A percentile compares a stretch with the other conserved stretches of the same genome.
These are phyloP conservation scores for Citrus medica DNA, from an alignment of 345 rosid species.

Conservation along the genomic window DNA sequence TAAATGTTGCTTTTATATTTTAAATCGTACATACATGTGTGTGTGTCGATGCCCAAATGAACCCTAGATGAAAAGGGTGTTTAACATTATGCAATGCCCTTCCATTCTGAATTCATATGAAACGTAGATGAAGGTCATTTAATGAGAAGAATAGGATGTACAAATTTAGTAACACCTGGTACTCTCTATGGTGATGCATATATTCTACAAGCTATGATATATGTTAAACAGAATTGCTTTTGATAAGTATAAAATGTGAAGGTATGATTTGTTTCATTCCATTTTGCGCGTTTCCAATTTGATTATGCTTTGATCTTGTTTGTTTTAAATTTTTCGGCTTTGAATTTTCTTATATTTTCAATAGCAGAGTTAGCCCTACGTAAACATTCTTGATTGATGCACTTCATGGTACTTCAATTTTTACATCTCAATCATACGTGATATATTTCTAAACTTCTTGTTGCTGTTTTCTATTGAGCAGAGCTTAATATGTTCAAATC, in stretches of 20 bases:
- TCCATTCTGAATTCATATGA: background rate
- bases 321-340: background rate
- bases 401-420: background rate
- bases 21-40: no score
- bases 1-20: constrained; percentile 23
- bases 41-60: background rate
- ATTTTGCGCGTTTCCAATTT: background rate
- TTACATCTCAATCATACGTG: background rate
- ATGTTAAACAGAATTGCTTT: background rate
- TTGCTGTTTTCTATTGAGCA: background rate
- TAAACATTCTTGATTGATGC: background rate
- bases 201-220: background rate
- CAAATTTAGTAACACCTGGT: background rate
- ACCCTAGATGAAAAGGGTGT: background rate
- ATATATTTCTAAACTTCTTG: background rate
- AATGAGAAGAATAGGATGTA: background rate
- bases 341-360: background rate
- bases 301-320: background rate
- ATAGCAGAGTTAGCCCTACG: background rate
- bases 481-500: constrained; percentile 10
- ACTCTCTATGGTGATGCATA: background rate
- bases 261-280: background rate
- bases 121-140: background rate
- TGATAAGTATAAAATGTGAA: background rate
- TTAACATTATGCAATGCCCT: background rate